Evolutionary conservation across 495 filamentous ascomycete species (phyloP).

Genomic region (Aspergillus affinis): DNA sequence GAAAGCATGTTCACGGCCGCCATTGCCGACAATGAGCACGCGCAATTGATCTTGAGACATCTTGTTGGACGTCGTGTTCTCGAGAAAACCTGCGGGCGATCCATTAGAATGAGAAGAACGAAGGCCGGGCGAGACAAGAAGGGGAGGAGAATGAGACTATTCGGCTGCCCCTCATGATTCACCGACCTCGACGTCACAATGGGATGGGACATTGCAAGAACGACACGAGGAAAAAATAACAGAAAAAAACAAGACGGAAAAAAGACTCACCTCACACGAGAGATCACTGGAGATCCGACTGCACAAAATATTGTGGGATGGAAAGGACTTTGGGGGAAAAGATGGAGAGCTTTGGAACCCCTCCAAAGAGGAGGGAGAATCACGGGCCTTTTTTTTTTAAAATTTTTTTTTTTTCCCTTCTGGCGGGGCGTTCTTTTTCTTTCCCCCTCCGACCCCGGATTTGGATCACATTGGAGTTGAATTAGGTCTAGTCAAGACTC

Average conservation of each 20-base stretch:
- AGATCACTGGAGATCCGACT: slow-evolving; percentile 31
- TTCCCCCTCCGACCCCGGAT: slow-evolving; percentile 19
- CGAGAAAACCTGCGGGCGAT: slow-evolving; percentile 28
- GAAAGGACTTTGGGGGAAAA: slow-evolving; percentile 4
- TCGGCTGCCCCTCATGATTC: not conserved
- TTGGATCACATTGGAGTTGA: slow-evolving; percentile 7
- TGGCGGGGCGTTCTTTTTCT: slow-evolving; percentile 15
- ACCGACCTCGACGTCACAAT: not conserved
- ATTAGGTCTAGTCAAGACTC: too few relatives aligned
- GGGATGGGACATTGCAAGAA: too few relatives aligned
- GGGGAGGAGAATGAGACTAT: not conserved
- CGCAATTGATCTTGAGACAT: slow-evolving; percentile 50
- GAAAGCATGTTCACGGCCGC: slow-evolving; percentile 90
- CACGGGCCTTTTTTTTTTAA: slow-evolving; percentile 4
- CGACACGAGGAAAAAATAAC: not conserved
- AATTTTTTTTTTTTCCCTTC: slow-evolving; percentile 12
- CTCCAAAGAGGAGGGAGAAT: not conserved
- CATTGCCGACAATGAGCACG: slow-evolving; percentile 87
- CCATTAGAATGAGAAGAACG: slow-evolving; percentile 3
- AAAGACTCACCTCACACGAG: slow-evolving; percentile 32
- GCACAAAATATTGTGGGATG: slow-evolving; percentile 11
- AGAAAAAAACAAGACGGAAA: slow-evolving; percentile 3
- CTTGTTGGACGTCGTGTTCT: slow-evolving; percentile 29
- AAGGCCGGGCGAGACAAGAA: not conserved
- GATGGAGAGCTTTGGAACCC: slow-evolving; percentile 2